Evolutionary conservation across 2,329 filamentous ascomycete species (phyloP), one percentile per base, ranked within the genome.

Genomic region (Ceratocystis papillata): DNA sequence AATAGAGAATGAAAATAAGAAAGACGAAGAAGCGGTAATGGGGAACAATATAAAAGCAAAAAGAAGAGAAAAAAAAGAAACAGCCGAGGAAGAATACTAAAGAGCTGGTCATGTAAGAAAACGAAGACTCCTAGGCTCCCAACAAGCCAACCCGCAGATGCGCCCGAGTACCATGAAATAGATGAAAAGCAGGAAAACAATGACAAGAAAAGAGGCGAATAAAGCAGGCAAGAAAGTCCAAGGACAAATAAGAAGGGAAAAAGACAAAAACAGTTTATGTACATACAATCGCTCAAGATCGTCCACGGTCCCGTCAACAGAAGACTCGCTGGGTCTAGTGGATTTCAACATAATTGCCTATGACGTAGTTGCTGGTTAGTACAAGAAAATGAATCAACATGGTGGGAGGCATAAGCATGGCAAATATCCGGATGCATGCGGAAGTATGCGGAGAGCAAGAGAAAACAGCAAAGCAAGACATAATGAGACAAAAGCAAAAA

Each of bases 291-390:
- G 44, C 12, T 17, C 41, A 25, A 59, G 17, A 28, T 37, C 37
- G 6, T 37, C n/a, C 22, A 15, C 25, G 25, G 48, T 53, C 10
- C 25, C 20, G 10, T 22, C 28, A n/a, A 28, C 15, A 25, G 15
- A 50, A 50, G 46, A 6, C 28, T 25, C 20, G 25, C 61, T 12
- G 17, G 22, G n/a, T 12, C 15, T 37, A 53, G n/a, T 50, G 44
- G 22, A 25, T 62, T 28, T 62, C 20, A 17, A 63, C 61, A 63
- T 63, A 63, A 28, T 63, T 63, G 37, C 61, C 61, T 63, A 50
- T 45, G 41, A 63, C 44, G 46, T 50, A 50, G 5, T 20, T 30
- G 41, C 7, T 37, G 28, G 28, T 59, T 60, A 65, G 63, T 30
- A 17, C 44, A 45, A 28, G 48, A 12, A 15, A 12, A 15, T 12